Percentiles rank a stretch among this genome's conserved stretches.
These are phyloP conservation scores for Fusarium nanum DNA, from an alignment of 2,329 filamentous ascomycete species.

Conservation along the genomic window DNA sequence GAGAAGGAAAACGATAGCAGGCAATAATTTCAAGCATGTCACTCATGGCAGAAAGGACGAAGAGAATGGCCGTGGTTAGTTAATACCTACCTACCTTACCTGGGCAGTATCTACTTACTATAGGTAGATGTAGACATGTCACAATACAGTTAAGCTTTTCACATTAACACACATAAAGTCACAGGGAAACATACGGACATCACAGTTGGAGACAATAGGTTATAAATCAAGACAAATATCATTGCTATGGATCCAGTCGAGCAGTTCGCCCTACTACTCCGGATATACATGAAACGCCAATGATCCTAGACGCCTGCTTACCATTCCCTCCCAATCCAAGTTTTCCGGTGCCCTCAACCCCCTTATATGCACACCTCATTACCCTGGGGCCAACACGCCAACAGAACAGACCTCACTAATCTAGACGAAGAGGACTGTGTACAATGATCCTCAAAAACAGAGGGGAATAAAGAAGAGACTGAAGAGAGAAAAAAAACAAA, in stretches of 20 bases:
- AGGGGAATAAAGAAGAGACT: neutral
- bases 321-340: constrained; percentile 30
- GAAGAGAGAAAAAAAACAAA: neutral
- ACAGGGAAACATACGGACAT: neutral
- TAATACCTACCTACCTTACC: neutral
- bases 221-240: constrained; percentile 37
- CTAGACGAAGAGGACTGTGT: constrained; percentile 9
- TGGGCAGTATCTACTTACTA: neutral
- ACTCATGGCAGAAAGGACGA: neutral
- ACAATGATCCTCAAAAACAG: constrained; percentile 7
- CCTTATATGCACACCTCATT: constrained; percentile 35
- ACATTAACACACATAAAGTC: neutral
- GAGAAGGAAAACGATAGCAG: neutral
- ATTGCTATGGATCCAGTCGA: constrained; percentile 40
- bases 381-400: constrained; percentile 33
- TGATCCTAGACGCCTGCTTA: constrained; percentile 34
- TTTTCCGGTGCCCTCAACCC: constrained; percentile 30
- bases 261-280: constrained; percentile 41
- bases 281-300: constrained; percentile 44
- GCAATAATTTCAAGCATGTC: neutral
- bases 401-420: constrained; percentile 22
- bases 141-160: neutral
- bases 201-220: neutral
- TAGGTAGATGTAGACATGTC: neutral
- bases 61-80: neutral